Conservation (phyloP, 2,329 filamentous ascomycete species). For the Verticillium longisporum region DNA sequence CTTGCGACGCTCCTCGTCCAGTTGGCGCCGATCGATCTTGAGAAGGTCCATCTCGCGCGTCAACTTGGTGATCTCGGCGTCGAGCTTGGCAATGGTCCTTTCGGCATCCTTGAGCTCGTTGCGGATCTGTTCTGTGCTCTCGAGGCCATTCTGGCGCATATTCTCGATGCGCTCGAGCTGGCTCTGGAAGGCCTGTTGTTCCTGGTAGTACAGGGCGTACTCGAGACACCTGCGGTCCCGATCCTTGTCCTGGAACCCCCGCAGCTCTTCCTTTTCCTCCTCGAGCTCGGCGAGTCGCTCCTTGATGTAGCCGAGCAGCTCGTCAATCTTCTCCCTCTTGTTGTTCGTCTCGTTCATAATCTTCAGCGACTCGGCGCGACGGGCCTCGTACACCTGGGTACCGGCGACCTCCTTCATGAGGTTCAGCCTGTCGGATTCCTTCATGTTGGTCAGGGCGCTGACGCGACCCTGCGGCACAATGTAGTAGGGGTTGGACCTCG, state of each 20-base stretch:
- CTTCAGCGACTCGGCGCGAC: slow-evolving; percentile 84
- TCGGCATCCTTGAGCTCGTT: slow-evolving; percentile 72
- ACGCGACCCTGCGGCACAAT: slow-evolving; percentile 97
- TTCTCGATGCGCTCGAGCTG: slow-evolving; percentile 79
- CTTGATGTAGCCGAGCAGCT: slow-evolving; percentile 84
- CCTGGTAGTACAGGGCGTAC: slow-evolving; percentile 88
- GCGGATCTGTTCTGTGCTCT: slow-evolving; percentile 76
- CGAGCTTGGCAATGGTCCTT: slow-evolving; percentile 68
- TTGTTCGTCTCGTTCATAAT: slow-evolving; percentile 97
- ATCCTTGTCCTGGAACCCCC: slow-evolving; percentile 92
- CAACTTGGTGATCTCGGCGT: slow-evolving; percentile 71
- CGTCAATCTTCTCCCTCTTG: slow-evolving; percentile 91
- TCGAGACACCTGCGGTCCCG: slow-evolving; percentile 85
- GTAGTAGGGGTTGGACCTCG: slow-evolving; percentile 95
- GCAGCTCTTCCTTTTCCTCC: slow-evolving; percentile 93
- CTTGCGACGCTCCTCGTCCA: slow-evolving; percentile 85
- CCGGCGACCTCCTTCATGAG: slow-evolving; percentile 97
- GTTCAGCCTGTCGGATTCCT: slow-evolving; percentile 83
- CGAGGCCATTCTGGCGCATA: slow-evolving; percentile 71
- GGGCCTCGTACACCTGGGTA: slow-evolving; percentile 92
- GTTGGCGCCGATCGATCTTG: slow-evolving; percentile 74
- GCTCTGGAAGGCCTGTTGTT: slow-evolving; percentile 72
- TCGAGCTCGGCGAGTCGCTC: slow-evolving; percentile 84
- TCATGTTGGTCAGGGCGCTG: slow-evolving; percentile 96
- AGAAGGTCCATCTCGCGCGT: slow-evolving; percentile 80